Evolutionary conservation across 2,329 filamentous ascomycete species (phyloP).

Genomic region (Monilinia polystroma): DNA sequence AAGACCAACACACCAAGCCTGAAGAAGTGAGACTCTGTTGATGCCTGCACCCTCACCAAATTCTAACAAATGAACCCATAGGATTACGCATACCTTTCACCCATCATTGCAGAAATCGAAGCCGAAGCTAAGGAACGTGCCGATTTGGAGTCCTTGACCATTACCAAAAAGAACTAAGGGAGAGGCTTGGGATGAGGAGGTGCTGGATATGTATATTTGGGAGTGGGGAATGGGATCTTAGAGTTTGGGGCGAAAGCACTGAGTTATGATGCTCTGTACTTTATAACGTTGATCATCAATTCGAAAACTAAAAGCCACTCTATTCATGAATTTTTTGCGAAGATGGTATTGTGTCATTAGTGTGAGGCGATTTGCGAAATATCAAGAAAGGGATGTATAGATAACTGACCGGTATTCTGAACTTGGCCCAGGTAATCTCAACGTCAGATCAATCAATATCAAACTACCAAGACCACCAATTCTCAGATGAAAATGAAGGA

Average conservation of each 20-base stretch:
- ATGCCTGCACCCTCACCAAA: slow-evolving; percentile 1
- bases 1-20: slow-evolving; percentile 64
- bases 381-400: not conserved
- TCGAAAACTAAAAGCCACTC: slow-evolving; percentile 17
- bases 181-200: slow-evolving; percentile 1
- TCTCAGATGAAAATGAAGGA: not conserved
- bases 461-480: not conserved
- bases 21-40: slow-evolving; percentile 54
- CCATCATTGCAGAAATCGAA: slow-evolving; percentile 68
- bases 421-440: not conserved
- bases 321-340: not conserved
- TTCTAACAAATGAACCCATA: slow-evolving; percentile 38
- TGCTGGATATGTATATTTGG: slow-evolving; percentile 22
- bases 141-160: slow-evolving; percentile 65
- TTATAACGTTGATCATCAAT: slow-evolving; percentile 19
- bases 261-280: slow-evolving; percentile 21
- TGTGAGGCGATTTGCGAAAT: not conserved
- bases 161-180: slow-evolving; percentile 44
- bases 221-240: not conserved
- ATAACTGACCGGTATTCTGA: not conserved
- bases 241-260: slow-evolving; percentile 13
- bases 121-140: slow-evolving; percentile 64
- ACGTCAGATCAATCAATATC: not conserved
- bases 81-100: slow-evolving; percentile 65
- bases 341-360: not conserved